Evolutionary conservation across 768 basidiomycete genomes (phyloP).

Genomic region (Suillus plorans): DNA sequence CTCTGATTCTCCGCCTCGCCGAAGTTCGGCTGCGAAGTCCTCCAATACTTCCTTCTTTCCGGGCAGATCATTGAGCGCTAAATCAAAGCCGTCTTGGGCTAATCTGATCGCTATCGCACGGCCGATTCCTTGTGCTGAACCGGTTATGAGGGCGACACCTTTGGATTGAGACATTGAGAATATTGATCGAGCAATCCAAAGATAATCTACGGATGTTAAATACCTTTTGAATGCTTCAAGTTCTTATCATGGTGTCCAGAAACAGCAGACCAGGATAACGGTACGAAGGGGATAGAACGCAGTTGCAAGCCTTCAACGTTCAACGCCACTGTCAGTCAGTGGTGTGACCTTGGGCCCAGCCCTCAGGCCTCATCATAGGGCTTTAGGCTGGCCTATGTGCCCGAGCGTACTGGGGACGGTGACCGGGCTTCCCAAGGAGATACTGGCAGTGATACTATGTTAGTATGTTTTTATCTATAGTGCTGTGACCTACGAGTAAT

Average conservation of each 20-base stretch:
- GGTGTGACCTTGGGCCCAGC: no score
- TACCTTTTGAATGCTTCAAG: not conserved
- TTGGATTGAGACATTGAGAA: constrained; percentile 20
- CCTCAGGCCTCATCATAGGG: no score
- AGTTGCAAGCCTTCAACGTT: not conserved
- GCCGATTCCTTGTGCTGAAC: constrained; percentile 30
- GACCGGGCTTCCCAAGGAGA: no score
- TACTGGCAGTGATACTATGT: no score
- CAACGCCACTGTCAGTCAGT: not conserved
- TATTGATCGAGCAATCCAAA: not conserved
- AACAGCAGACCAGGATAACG: not conserved
- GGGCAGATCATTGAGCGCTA: constrained; percentile 32
- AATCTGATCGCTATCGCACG: constrained; percentile 33
- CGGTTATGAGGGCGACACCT: constrained; percentile 37
- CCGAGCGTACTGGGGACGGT: no score
- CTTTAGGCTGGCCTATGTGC: no score
- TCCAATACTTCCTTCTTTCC: constrained; percentile 28
- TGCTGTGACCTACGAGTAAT: no score
- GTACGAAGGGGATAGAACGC: not conserved
- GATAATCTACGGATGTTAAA: not conserved
- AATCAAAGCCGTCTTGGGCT: constrained; percentile 33
- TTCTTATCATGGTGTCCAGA: not conserved
- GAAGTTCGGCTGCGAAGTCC: constrained; percentile 28
- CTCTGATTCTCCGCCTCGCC: constrained; percentile 21
- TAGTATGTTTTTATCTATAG: no score